phyloP scores from a whole-genome alignment of 164 flowering plant species.

The Taxillus chinensis region DNA sequence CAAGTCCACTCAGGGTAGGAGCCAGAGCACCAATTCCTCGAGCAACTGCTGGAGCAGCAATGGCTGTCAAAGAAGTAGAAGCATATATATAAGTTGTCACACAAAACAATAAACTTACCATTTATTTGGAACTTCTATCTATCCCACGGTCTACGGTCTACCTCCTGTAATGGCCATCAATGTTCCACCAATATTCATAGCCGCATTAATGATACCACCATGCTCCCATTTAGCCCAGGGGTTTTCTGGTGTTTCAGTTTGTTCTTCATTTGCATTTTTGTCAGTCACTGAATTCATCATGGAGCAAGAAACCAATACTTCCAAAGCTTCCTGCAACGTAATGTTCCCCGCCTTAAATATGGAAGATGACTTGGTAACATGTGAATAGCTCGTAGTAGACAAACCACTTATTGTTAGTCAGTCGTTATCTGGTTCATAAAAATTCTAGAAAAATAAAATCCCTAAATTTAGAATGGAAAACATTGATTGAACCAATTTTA shows the following conservation, averaged over 20 bases:
- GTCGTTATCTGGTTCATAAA: no score
- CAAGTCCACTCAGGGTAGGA: no score
- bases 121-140: no score
- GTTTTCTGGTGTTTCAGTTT: background rate
- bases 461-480: no score
- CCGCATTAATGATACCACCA: conserved; percentile 1
- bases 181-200: background rate
- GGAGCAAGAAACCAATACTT: background rate
- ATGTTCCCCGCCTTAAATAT: no score
- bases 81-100: no score
- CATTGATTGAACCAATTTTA: no score
- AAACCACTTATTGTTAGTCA: conserved; percentile 42
- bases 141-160: background rate
- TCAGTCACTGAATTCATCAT: background rate
- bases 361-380: no score
- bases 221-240: conserved; percentile 2
- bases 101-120: no score
- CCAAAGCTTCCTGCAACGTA: conserved; percentile 1
- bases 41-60: conserved; percentile 5
- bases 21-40: background rate
- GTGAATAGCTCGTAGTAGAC: conserved; percentile 13
- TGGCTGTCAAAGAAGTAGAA: background rate
- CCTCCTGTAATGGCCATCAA: conserved; percentile 5
- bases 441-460: no score
- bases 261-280: background rate